phyloP scores from a whole-genome alignment of 192 early-diverging fungal genomes.

The Gryganskiella cystojenkinii region DNA sequence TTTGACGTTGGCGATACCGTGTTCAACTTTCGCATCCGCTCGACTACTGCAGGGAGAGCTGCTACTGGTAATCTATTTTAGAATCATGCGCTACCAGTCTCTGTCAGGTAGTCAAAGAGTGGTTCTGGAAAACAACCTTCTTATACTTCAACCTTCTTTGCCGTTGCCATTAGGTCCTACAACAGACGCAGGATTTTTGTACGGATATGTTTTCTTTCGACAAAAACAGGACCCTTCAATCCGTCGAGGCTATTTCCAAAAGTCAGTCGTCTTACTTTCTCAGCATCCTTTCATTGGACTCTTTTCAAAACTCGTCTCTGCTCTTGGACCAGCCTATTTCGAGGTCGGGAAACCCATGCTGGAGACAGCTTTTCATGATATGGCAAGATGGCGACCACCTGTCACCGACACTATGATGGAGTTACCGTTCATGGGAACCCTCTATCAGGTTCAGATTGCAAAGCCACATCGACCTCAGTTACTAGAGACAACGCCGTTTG shows the following conservation, averaged over 20 bases:
- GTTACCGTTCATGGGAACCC: slow-evolving; percentile 75
- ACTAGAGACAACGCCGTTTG: slow-evolving; percentile 77
- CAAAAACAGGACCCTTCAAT: slow-evolving; percentile 89
- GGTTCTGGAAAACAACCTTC: too few species aligned
- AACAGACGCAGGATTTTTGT: slow-evolving; percentile 68
- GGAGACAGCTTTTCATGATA: slow-evolving; percentile 83
- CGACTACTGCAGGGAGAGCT: slow-evolving; percentile 62
- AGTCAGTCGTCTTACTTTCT: slow-evolving; percentile 87
- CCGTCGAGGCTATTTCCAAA: slow-evolving; percentile 93
- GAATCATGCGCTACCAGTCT: too few species aligned
- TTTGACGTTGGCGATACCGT: slow-evolving; percentile 80
- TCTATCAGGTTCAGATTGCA: slow-evolving; percentile 76
- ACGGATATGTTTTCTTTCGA: slow-evolving; percentile 96
- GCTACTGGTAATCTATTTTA: slow-evolving; percentile 66
- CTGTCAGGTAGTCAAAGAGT: too few species aligned
- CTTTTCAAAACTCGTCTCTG: slow-evolving; percentile 77
- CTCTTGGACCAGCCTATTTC: slow-evolving; percentile 87
- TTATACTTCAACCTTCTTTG: too few species aligned
- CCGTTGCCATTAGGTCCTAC: slow-evolving; percentile 65
- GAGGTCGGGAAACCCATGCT: slow-evolving; percentile 79
- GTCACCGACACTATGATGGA: slow-evolving; percentile 74
- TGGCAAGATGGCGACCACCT: slow-evolving; percentile 78
- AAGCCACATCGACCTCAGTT: slow-evolving; percentile 74
- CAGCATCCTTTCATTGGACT: slow-evolving; percentile 92
- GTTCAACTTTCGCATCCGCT: slow-evolving; percentile 77